These are phyloP conservation scores for Papiliotrema fonsecae DNA, from an alignment of 1,284 basidiomycete species.

Conservation along the genomic window DNA sequence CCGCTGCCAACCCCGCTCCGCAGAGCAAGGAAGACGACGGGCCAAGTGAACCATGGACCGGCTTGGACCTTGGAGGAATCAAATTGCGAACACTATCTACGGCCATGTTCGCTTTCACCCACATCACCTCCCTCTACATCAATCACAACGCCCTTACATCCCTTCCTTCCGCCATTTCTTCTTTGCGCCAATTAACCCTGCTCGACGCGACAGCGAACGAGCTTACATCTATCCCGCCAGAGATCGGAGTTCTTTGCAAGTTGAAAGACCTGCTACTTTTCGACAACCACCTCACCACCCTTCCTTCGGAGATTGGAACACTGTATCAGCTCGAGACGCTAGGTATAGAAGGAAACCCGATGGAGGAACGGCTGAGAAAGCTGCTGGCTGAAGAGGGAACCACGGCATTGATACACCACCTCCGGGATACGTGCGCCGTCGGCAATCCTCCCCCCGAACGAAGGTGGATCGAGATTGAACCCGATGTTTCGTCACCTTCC, in stretches of 20 bases:
- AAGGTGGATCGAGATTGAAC: constrained; percentile 70
- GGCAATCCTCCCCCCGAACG: constrained; percentile 79
- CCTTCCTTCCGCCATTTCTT: constrained; percentile 78
- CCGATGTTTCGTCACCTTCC: constrained; percentile 56
- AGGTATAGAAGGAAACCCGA: constrained; percentile 92
- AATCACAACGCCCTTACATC: constrained; percentile 87
- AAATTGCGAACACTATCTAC: constrained; percentile 84
- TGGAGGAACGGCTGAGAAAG: constrained; percentile 70
- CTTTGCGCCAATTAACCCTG: constrained; percentile 78
- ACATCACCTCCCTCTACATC: constrained; percentile 91
- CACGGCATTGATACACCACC: constrained; percentile 66
- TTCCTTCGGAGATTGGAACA: constrained; percentile 84
- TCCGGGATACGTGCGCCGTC: constrained; percentile 62
- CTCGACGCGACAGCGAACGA: constrained; percentile 91
- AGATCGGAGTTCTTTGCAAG: constrained; percentile 84
- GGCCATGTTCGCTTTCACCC: constrained; percentile 83
- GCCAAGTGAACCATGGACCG: constrained; percentile 63
- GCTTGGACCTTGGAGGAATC: constrained; percentile 94
- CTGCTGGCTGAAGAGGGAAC: constrained; percentile 93
- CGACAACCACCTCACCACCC: constrained; percentile 81
- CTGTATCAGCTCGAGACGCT: constrained; percentile 89
- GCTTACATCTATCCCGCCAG: constrained; percentile 71
- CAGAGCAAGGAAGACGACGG: constrained; percentile 33
- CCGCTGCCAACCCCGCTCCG: constrained; percentile 27
- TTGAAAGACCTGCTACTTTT: constrained; percentile 92